phyloP scores from a whole-genome alignment of 2,329 filamentous ascomycete genomes.

The Epichloe baconii region DNA sequence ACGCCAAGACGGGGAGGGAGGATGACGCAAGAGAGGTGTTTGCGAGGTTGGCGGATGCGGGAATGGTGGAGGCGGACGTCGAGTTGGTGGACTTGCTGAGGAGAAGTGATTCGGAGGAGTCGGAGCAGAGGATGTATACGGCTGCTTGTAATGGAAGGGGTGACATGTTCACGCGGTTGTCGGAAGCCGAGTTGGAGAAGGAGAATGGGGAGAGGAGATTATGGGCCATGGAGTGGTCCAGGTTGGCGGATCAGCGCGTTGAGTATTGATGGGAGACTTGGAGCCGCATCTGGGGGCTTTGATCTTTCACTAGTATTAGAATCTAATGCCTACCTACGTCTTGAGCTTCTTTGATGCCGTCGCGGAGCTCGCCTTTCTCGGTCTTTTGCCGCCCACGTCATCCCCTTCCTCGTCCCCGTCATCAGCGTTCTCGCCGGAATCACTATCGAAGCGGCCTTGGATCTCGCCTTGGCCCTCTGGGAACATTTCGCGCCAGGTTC shows the following conservation, averaged over 20 bases:
- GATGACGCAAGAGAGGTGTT: constrained; percentile 14
- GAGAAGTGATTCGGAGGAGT: constrained; percentile 10
- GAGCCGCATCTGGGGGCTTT: not conserved
- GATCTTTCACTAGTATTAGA: not conserved
- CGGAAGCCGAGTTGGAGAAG: constrained; percentile 16
- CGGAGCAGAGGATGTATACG: constrained; percentile 14
- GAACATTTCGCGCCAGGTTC: constrained; percentile 39
- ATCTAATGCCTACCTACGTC: constrained; percentile 2
- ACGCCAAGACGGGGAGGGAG: constrained; percentile 10
- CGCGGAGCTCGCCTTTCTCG: constrained; percentile 6
- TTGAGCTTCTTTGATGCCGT: constrained; percentile 15
- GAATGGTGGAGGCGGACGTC: constrained; percentile 13
- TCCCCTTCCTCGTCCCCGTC: constrained; percentile 11
- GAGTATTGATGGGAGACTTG: constrained; percentile 9
- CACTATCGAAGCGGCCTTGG: constrained; percentile 22
- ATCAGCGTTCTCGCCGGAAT: constrained; percentile 21
- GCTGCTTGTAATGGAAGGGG: constrained; percentile 14
- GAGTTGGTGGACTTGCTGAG: constrained; percentile 16
- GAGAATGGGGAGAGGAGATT: constrained; percentile 10
- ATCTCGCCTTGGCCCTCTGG: constrained; percentile 25
- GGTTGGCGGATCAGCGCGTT: constrained; percentile 14
- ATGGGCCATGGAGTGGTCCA: constrained; percentile 24
- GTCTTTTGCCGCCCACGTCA: constrained; percentile 13
- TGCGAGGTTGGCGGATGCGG: constrained; percentile 10
- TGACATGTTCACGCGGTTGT: constrained; percentile 16